These are phyloP conservation scores for Kalaharituber pfeilii DNA, from an alignment of 2,329 filamentous ascomycete genomes.

Conservation along the genomic window DNA sequence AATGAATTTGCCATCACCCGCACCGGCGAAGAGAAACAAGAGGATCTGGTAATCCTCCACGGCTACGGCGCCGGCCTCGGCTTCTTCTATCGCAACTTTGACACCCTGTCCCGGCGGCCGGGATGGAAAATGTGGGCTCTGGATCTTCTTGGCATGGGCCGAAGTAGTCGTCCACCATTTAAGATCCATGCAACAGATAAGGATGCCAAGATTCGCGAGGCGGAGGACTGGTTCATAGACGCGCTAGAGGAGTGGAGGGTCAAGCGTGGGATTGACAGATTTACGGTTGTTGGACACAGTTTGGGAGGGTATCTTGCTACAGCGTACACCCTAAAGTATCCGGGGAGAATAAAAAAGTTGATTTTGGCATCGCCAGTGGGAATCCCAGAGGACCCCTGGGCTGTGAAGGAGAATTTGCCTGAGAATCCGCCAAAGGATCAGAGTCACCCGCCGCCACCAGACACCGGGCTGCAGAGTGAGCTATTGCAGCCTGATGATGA, in stretches of 20 bases:
- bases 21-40: slow-evolving; percentile 33
- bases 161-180: slow-evolving; percentile 69
- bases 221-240: slow-evolving; percentile 91
- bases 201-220: slow-evolving; percentile 65
- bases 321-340: slow-evolving; percentile 91
- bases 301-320: slow-evolving; percentile 89
- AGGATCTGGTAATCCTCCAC: slow-evolving; percentile 69
- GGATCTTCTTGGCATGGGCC: slow-evolving; percentile 91
- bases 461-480: slow-evolving; percentile 1
- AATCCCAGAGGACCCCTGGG: slow-evolving; percentile 85
- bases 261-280: slow-evolving; percentile 73
- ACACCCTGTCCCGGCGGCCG: slow-evolving; percentile 56
- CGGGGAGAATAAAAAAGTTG: slow-evolving; percentile 83
- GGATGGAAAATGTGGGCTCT: slow-evolving; percentile 85
- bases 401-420: slow-evolving; percentile 62
- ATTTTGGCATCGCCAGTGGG: slow-evolving; percentile 90
- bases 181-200: slow-evolving; percentile 67
- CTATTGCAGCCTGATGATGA: slow-evolving; percentile 10
- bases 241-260: slow-evolving; percentile 91
- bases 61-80: slow-evolving; percentile 91
- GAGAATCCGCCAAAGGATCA: slow-evolving; percentile 30
- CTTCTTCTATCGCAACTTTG: slow-evolving; percentile 98
- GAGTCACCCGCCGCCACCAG: slow-evolving; percentile 7
- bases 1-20: slow-evolving; percentile 90
- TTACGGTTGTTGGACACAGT: slow-evolving; percentile 84